Base-by-base conservation (phyloP, 2,329 filamentous ascomycete genomes). In the Arthrobotrys musiformis region DNA sequence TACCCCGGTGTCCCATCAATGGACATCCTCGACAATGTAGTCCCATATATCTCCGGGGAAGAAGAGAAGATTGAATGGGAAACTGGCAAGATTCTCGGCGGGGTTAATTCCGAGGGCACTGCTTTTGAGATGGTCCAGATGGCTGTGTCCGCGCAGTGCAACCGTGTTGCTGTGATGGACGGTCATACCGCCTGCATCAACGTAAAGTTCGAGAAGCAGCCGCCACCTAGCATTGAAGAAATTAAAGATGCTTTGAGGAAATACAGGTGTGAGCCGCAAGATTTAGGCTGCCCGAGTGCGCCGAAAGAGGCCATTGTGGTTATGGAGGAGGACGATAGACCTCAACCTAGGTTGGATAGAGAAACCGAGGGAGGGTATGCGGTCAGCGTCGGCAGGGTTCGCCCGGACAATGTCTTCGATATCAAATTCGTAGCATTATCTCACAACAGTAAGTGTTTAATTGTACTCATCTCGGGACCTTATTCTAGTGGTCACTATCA, bases 51-150 rank as follows among this genome's bases (percentile, higher is more conserved):
- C 83, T 88, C 88, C 0, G 94, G 94, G 73, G 95, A 98, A 85
- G 95, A 98, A 84, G 94, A 97, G 84, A 98, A 98, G 86, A 89
- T 98, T 30, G 93, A 97, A 86, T 92, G 91, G 2, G 95, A 98
- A 85, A 94, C 95, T 1, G 91, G 92, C 81, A 98, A 98, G 88
- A 98, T 98, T 81, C 88, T 98, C 1, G 94, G 95, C 63, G 84
- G 84, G 35, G 85, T 97, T 81, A 93, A 93, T 81, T 84, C 85
- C 44, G 90, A 91, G 17, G 86, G 88, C 17, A 93, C 91, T 4
- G 91, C 89, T 11, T 93, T 97, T 80, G 86, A 90, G 63, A 90
- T 95, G 82, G 93, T 96, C 84, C 85, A 86, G 13, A 89, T 98
- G 75, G 89, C 89, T 79, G 90, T 98, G 69, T 93, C 91, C 3